Base-by-base conservation (phyloP, 768 basidiomycete genomes). In the Russula sp. region DNA sequence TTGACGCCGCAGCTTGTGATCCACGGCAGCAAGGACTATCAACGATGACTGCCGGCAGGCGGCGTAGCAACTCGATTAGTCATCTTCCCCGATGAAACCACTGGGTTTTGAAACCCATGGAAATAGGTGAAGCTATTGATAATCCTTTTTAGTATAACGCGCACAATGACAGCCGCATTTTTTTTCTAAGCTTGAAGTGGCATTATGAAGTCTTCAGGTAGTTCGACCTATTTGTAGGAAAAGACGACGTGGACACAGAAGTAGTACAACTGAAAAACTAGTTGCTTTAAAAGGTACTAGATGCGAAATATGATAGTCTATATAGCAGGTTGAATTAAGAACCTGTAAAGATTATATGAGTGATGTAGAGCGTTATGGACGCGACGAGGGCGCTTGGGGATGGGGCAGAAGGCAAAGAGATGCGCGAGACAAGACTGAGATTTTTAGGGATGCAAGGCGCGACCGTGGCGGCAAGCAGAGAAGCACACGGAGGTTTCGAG, bases 201-300 rank as follows among this genome's bases (percentile, higher is more conserved):
- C 93, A 98, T 75, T 79, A 89, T 67, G 96, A 99, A 73, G 88
- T 98, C 13, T 88, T 99, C 76, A 80, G 83, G 63, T 98, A 93
- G 93, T 87, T 97, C 65, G 84, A 86, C 2, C 68, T 73, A 68
- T 90, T 90, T n/a, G n/a, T n/a, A n/a, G 85, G 83, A 39, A 66
- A 22, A 22, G 22, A 58, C 37, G 52, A 59, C 3, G 61, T 39
- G 56, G 61, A 60, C 3, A n/a, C 51, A 22, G 55, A 60, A 22
- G 13, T n/a, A 45, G 22, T 50, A 27, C 32, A 39, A 44, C 5
- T 40, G 37, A 62, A 62, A 32, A 37, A 64, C 27, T 48, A 59
- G 31, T 48, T 8, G 32, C 11, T 13, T 7, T 47, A 58, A 20
- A 16, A 51, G 22, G 48, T 37, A 47, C 20, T 22, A 22, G 22